Conservation (phyloP, 2,329 filamentous ascomycete species). For the Penicillium thymicola region DNA sequence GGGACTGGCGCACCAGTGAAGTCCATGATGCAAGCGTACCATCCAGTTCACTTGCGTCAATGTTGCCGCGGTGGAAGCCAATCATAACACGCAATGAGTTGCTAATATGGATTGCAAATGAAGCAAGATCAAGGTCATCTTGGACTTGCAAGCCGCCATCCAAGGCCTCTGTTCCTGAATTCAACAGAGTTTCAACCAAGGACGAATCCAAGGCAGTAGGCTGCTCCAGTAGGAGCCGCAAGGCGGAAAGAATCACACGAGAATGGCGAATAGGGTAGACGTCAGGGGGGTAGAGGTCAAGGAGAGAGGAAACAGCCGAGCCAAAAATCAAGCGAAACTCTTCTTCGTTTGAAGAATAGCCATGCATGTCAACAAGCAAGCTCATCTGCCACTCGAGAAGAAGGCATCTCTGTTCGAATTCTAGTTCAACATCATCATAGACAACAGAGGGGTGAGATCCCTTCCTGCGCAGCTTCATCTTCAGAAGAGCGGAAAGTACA, state of each 20-base stretch:
- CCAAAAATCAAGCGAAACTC: conserved; percentile 28
- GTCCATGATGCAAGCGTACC: conserved; percentile 36
- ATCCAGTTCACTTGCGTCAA: conserved; percentile 27
- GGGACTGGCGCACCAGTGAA: conserved; percentile 44
- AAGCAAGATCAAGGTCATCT: conserved; percentile 28
- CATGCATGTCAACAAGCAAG: conserved; percentile 33
- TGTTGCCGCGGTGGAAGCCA: conserved; percentile 34
- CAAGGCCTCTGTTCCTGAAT: conserved; percentile 26
- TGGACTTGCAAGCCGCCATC: conserved; percentile 14
- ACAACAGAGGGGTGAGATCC: conserved; percentile 22
- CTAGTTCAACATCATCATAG: conserved; percentile 34
- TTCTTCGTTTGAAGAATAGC: conserved; percentile 27
- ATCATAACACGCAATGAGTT: conserved; percentile 36
- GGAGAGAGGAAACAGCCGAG: conserved; percentile 29
- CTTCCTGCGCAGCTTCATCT: conserved; percentile 34
- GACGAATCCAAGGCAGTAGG: conserved; percentile 27
- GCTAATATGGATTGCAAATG: conserved; percentile 28
- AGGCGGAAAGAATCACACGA: conserved; percentile 33
- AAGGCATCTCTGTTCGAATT: conserved; percentile 26
- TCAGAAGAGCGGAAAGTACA: conserved; percentile 37
- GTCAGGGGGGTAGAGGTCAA: conserved; percentile 33
- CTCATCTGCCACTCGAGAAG: conserved; percentile 40
- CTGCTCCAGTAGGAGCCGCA: conserved; percentile 37
- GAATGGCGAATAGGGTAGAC: conserved; percentile 38
- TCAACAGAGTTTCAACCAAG: conserved; percentile 26